Percentiles rank a stretch among this genome's conserved stretches.
phyloP scores from a whole-genome alignment of 768 basidiomycete species.

The Mrakia frigida region DNA sequence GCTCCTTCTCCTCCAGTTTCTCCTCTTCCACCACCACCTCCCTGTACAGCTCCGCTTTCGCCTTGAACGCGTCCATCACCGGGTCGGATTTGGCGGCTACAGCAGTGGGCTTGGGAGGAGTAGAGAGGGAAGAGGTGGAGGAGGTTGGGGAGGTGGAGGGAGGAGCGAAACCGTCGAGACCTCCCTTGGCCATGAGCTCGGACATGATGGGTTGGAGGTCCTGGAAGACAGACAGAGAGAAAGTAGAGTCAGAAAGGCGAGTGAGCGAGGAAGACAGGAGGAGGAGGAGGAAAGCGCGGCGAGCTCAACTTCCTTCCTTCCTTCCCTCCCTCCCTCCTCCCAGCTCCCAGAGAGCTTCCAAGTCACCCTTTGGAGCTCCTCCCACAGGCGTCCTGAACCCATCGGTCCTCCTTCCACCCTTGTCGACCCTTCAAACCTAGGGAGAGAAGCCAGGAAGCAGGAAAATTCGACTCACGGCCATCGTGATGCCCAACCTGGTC shows the following conservation, averaged over 20 bases:
- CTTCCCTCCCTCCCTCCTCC: neutral
- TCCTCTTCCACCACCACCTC: too few species aligned
- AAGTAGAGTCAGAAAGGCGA: neutral
- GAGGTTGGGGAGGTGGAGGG: neutral
- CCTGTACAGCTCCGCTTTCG: too few species aligned
- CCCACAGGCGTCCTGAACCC: neutral
- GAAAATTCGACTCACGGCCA: neutral
- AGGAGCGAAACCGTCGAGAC: neutral
- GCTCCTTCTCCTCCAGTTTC: too few species aligned
- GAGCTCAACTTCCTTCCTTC: neutral
- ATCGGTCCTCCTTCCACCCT: neutral
- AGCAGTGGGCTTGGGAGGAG: too few species aligned
- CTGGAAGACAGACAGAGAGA: neutral
- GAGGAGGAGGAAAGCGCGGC: slow-evolving; percentile 55
- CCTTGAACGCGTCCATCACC: too few species aligned
- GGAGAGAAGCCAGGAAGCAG: neutral
- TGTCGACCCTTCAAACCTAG: neutral
- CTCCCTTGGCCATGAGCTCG: neutral
- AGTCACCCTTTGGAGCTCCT: neutral
- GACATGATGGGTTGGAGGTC: neutral
- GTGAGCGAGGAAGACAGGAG: too few species aligned
- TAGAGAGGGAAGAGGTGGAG: too few species aligned
- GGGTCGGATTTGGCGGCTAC: too few species aligned
- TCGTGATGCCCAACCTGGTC: neutral
- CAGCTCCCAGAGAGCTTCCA: neutral